phyloP scores from a whole-genome alignment of 1,284 basidiomycete species.

The Malassezia vespertilionis region DNA sequence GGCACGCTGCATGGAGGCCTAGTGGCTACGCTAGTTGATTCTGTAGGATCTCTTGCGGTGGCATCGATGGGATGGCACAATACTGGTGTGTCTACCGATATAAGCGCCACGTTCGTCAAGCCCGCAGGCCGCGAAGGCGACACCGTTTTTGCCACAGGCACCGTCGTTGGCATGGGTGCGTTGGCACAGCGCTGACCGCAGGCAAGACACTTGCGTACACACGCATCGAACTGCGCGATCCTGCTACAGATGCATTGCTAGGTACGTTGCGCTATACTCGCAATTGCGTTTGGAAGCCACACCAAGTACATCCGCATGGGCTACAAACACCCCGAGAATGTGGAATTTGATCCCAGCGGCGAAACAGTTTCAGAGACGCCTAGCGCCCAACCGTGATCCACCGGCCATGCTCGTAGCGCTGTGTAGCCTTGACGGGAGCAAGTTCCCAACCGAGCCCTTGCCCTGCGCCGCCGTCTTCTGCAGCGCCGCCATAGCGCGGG shows the following conservation, averaged over 20 bases:
- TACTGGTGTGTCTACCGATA: slow-evolving; percentile 76
- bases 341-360: slow-evolving; percentile 68
- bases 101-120: slow-evolving; percentile 69
- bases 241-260: slow-evolving; percentile 25
- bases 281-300: slow-evolving; percentile 50
- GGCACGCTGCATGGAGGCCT: slow-evolving; percentile 66
- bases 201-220: slow-evolving; percentile 41
- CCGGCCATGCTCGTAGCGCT: slow-evolving; percentile 31
- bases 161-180: slow-evolving; percentile 30
- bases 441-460: slow-evolving; percentile 39
- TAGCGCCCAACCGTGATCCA: slow-evolving; percentile 38
- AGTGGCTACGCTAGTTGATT: slow-evolving; percentile 72
- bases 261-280: slow-evolving; percentile 5
- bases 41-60: slow-evolving; percentile 69
- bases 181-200: slow-evolving; percentile 5
- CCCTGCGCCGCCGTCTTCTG: slow-evolving; percentile 24
- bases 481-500: slow-evolving; percentile 38
- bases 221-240: slow-evolving; percentile 35
- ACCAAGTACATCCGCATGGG: slow-evolving; percentile 79
- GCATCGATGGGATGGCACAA: slow-evolving; percentile 69
- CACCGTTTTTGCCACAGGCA: slow-evolving; percentile 19
- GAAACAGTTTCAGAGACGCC: too few relatives aligned
- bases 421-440: slow-evolving; percentile 34
- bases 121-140: slow-evolving; percentile 53
- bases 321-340: slow-evolving; percentile 61